Base-by-base conservation (phyloP, 331 rosid species). In the Phaseolus coccineus region DNA sequence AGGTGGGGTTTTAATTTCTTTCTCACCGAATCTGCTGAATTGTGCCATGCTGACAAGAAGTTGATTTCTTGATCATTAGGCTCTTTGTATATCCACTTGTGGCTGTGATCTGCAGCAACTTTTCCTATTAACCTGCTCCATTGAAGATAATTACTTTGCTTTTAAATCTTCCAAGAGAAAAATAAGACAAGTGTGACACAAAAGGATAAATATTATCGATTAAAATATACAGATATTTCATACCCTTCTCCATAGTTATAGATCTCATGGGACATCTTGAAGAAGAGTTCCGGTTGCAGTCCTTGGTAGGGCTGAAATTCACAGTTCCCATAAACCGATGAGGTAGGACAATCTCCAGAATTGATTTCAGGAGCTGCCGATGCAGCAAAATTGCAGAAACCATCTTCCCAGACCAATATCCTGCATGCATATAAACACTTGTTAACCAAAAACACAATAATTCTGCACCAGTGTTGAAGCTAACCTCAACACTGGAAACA, bases 181-280 rank as follows among this genome's bases (percentile, higher is more conserved):
- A 69, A 25, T 10, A 44, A 3, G n/a, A 55, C 5, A 9, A 53
- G 53, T 27, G 71, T 44, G 10, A 33, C 27, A 46, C 63, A 39
- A 25, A 58, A 30, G 24, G 80, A 25, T 19, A 46, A 65, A 19
- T 27, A 35, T 22, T 51, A 10, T 37, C 25, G 2, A 74, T 74
- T 44, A 35, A 40, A 11, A 10, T 1, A 15, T 2, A 3, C 3
- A 8, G 9, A 50, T n/a, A 44, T 44, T 44, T 25, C 79, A 57
- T 85, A 93, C 99, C 99, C 99, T 88, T 96, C 99, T 44, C 99
- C 99, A 62, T 90, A 96, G 85, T 96, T 96, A 76, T 96, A 96
- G 94, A 96, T 96, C 98, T 96, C 99, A 78, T 96, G 99, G 31
- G 99, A 96, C 99, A 96, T 93, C 93, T 96, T 96, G 91, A 96